phyloP scores from a whole-genome alignment of 139 green algal species.

The Chlorella sp. region DNA sequence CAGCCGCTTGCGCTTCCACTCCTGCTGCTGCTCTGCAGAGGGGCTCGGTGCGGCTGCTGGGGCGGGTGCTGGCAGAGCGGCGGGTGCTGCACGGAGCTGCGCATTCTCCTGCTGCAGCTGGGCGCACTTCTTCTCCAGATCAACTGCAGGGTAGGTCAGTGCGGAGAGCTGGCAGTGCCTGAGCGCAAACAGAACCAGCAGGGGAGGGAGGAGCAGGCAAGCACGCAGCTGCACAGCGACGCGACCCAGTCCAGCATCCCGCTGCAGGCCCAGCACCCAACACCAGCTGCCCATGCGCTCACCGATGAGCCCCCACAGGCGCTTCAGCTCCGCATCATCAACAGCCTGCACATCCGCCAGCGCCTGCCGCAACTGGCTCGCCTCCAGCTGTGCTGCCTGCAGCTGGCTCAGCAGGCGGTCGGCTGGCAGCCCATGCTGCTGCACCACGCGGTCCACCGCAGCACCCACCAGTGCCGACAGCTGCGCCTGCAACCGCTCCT shows the following conservation, averaged over 20 bases:
- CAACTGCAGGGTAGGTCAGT: neutral
- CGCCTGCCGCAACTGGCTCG: no score
- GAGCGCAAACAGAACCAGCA: no score
- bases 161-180: neutral
- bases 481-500: neutral
- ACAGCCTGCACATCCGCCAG: neutral
- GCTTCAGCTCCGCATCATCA: neutral
- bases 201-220: no score
- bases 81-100: no score
- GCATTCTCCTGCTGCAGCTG: neutral
- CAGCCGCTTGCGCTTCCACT: neutral
- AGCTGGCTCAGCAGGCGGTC: neutral
- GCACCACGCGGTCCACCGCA: neutral
- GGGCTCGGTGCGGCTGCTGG: neutral
- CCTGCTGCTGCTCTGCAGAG: neutral
- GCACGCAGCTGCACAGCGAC: no score
- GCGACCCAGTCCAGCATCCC: no score
- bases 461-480: neutral
- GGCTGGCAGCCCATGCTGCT: neutral
- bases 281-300: neutral
- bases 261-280: neutral
- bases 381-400: neutral
- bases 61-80: neutral
- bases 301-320: neutral
- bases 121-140: neutral